Percentiles rank a stretch among this genome's conserved stretches.
These are phyloP conservation scores for Taiozyma onychis DNA, from an alignment of 1,139 yeast genomes.

Conservation along the genomic window DNA sequence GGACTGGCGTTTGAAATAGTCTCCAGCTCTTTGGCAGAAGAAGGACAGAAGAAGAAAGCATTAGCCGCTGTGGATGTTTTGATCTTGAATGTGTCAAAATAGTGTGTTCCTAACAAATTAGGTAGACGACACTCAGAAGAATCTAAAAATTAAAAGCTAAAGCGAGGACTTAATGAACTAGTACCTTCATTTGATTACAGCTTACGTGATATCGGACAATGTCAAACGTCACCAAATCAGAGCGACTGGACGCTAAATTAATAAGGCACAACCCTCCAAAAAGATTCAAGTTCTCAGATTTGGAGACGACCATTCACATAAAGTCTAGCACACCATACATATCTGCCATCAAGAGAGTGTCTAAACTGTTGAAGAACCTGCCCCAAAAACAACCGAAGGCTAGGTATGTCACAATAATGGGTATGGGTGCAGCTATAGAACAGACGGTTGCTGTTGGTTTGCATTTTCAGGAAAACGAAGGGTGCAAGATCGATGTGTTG, in stretches of 20 bases:
- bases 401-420: constrained; percentile 46
- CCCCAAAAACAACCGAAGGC: constrained; percentile 33
- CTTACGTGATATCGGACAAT: background rate
- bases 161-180: too few relatives aligned
- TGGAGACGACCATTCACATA: constrained; percentile 47
- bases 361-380: constrained; percentile 36
- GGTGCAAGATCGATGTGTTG: constrained; percentile 43
- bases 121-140: background rate
- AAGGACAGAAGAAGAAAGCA: background rate
- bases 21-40: background rate
- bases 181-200: background rate
- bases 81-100: background rate
- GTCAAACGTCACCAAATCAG: background rate
- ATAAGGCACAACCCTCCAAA: constrained; percentile 44
- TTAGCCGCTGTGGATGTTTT: background rate
- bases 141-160: too few relatives aligned
- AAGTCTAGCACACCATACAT: constrained; percentile 57
- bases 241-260: constrained; percentile 25
- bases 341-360: constrained; percentile 54
- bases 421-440: constrained; percentile 64
- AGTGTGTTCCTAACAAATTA: background rate
- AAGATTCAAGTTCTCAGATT: constrained; percentile 31
- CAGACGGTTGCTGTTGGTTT: constrained; percentile 49
- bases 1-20: background rate
- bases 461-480: constrained; percentile 42